A percentile compares a stretch with the other conserved stretches of the same genome.
Evolutionary conservation across 345 rosid genomes (phyloP).

Genomic region (Camelina hispida): DNA sequence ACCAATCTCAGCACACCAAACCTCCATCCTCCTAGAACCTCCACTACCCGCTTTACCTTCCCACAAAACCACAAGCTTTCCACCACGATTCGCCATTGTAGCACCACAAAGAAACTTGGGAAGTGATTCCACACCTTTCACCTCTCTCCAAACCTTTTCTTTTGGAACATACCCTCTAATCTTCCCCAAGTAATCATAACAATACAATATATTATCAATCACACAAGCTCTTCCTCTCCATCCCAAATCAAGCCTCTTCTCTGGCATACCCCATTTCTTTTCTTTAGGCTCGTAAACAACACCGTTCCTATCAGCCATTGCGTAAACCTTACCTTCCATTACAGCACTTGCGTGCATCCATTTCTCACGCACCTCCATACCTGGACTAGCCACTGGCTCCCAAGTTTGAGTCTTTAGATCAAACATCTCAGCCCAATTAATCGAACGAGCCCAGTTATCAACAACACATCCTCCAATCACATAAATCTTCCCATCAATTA

Average conservation of each 20-base stretch:
- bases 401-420: conserved; percentile 57
- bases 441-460: conserved; percentile 49
- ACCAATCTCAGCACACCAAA: conserved; percentile 78
- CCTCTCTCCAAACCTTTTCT: conserved; percentile 63
- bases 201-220: conserved; percentile 66
- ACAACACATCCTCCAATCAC: conserved; percentile 84
- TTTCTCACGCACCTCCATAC: conserved; percentile 61
- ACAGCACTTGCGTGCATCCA: conserved; percentile 99
- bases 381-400: conserved; percentile 63
- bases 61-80: conserved; percentile 86
- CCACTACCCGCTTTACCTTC: conserved; percentile 54
- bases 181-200: conserved; percentile 87
- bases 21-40: conserved; percentile 55
- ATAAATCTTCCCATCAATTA: conserved; percentile 59
- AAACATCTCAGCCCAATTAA: conserved; percentile 84
- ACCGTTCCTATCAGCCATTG: conserved; percentile 89
- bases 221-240: conserved; percentile 98
- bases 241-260: conserved; percentile 58
- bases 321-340: conserved; percentile 60
- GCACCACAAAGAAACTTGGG: conserved; percentile 73
- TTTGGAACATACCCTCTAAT: conserved; percentile 74
- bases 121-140: conserved; percentile 64
- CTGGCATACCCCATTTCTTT: conserved; percentile 64
- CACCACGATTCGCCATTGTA: conserved; percentile 83
- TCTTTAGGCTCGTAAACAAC: conserved; percentile 62